Percentiles rank a stretch among this genome's conserved stretches.
phyloP scores from a whole-genome alignment of 495 filamentous ascomycete species.

The Aspergillus panamensis region DNA sequence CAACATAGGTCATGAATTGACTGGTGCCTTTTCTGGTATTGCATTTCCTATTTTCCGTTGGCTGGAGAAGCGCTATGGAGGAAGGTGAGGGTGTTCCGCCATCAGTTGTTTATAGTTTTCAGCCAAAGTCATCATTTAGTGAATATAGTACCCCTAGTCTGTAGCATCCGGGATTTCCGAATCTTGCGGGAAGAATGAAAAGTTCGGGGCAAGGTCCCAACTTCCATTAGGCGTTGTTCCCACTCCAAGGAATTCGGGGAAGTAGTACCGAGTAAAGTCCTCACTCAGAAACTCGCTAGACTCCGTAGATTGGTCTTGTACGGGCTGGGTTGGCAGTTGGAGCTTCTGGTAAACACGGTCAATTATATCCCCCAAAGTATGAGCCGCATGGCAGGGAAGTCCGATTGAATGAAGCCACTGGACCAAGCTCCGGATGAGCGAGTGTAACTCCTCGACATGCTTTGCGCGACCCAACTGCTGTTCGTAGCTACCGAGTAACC shows the following conservation, averaged over 20 bases:
- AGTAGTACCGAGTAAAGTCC: slow-evolving; percentile 17
- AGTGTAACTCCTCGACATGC: slow-evolving; percentile 32
- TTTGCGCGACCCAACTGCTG: slow-evolving; percentile 26
- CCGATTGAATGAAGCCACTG: slow-evolving; percentile 45
- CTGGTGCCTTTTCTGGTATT: slow-evolving; percentile 27
- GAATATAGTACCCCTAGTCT: neutral
- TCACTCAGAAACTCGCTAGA: neutral
- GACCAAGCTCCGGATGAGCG: slow-evolving; percentile 31
- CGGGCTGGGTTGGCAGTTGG: neutral
- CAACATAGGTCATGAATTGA: slow-evolving; percentile 68
- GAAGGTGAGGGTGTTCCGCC: neutral
- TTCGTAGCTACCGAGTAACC: slow-evolving; percentile 38
- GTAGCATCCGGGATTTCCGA: slow-evolving; percentile 5
- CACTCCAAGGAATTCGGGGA: slow-evolving; percentile 31
- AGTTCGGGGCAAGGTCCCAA: slow-evolving; percentile 28
- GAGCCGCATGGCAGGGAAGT: slow-evolving; percentile 42
- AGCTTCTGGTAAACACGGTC: slow-evolving; percentile 8
- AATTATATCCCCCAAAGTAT: slow-evolving; percentile 42
- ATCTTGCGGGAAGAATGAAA: slow-evolving; percentile 25
- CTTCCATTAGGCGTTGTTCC: slow-evolving; percentile 25
- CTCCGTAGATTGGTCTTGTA: neutral
- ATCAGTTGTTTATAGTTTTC: neutral
- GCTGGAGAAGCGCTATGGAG: slow-evolving; percentile 22
- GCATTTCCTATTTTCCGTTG: slow-evolving; percentile 24
- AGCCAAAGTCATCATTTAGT: neutral